Evolutionary conservation across 2,329 filamentous ascomycete genomes (phyloP), one percentile per base, ranked within the genome.

Genomic region (Fusarium begoniae): DNA sequence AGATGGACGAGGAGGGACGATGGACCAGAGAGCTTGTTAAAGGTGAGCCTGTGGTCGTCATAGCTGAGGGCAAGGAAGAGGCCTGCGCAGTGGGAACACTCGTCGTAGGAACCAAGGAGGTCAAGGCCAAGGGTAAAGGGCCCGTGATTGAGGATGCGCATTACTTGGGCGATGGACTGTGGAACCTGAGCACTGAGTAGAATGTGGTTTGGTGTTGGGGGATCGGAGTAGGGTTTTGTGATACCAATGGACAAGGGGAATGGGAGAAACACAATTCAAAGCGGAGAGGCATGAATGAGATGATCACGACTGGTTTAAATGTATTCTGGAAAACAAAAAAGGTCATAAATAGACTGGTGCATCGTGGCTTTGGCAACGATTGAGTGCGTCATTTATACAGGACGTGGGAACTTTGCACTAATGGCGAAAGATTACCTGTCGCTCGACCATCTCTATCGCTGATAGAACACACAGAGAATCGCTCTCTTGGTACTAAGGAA

Each of bases 121-220:
- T 98, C 82, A 98, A 96, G 89, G 92, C 91, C 75, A 96, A 96
- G 85, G 95, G 94, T 75, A 98, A 98, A 86, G 96, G 96, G 0
- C 93, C 95, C 11, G 96, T 95, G 22, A 94, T 98, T 76, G 96
- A 98, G 85, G 93, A 95, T 70, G 94, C 94, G 38, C 96, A 99
- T 88, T 98, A 92, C 85, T 82, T 98, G 61, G 96, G 96, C 0
- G 96, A 99, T 86, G 96, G 96, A 24, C 85, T 99, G 77, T 99
- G 96, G 96, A 93, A 88, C 77, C 81, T 97, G 70, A 80, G 76
- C 30, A 82, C 86, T 26, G 86, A 89, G n/a, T 89, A 81, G 73
- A 45, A 40, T 11, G 57, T 10, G 17, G 14, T 15, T 17, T 35
- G n/a, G 30, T 47, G 55, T 45, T 47, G 30, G 48, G 48, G 47